A percentile compares a stretch with the other conserved stretches of the same genome.
Conservation (phyloP, 1,284 basidiomycete genomes). For the Ceraceosorus guamensis region DNA sequence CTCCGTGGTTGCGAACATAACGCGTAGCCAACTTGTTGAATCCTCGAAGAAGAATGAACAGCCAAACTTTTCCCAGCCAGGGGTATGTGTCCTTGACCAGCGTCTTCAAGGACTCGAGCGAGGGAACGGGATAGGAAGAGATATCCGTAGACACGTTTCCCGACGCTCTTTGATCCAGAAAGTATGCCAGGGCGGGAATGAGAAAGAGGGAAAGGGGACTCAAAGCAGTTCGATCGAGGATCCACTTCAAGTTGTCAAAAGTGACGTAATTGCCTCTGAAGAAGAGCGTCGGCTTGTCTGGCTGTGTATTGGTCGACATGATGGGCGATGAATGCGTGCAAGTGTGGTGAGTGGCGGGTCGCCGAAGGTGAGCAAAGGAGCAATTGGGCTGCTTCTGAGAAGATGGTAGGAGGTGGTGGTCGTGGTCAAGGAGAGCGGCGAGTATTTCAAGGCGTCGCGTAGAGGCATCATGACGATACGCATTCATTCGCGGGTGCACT, state of each 20-base stretch:
- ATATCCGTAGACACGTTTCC: constrained; percentile 3
- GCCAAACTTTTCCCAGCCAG: constrained; percentile 18
- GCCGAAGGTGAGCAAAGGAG: no score
- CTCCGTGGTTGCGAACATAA: constrained; percentile 32
- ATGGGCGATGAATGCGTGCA: no score
- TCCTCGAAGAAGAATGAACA: constrained; percentile 28
- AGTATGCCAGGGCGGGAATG: constrained; percentile 27
- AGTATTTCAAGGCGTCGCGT: no score
- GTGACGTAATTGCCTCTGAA: no score
- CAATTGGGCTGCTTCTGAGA: no score
- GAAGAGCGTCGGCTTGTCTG: no score
- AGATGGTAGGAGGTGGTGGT: no score
- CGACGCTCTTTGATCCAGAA: constrained; percentile 20
- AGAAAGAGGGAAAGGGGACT: constrained; percentile 31
- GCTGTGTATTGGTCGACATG: no score
- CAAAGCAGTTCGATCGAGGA: constrained; percentile 31
- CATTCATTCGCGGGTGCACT: no score
- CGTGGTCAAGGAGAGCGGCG: no score
- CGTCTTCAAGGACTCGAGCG: constrained; percentile 4
- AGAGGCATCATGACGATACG: no score
- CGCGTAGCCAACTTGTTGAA: constrained; percentile 32
- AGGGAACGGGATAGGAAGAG: background rate
- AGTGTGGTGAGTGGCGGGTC: no score
- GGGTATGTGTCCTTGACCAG: constrained; percentile 11
- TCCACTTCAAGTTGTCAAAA: background rate